A percentile compares a stretch with the other conserved stretches of the same genome.
phyloP scores from a whole-genome alignment of 1,284 basidiomycete genomes.

The Apiotrichum domesticum region DNA sequence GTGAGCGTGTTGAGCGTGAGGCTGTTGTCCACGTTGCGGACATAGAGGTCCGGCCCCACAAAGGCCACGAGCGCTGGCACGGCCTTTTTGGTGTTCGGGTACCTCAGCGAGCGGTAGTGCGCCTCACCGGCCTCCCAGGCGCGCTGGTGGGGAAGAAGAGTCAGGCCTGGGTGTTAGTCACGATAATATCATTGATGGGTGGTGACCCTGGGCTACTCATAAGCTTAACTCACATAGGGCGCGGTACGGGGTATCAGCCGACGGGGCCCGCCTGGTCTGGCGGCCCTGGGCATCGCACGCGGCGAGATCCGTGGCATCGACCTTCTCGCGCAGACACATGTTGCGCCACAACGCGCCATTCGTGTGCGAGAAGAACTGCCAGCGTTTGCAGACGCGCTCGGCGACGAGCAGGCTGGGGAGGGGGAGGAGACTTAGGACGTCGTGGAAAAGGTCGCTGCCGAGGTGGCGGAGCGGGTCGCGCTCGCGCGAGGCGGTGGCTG shows the following conservation, averaged over 20 bases:
- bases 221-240: not conserved
- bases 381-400: conserved; percentile 17
- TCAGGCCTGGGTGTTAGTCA: not conserved
- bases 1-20: not conserved
- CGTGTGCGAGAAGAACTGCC: conserved; percentile 13
- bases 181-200: not conserved
- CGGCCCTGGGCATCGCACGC: not conserved
- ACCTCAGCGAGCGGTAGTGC: not conserved
- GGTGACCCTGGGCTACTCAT: not conserved
- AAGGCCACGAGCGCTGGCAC: not conserved
- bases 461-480: conserved; percentile 28
- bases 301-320: conserved; percentile 5
- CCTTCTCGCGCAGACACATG: conserved; percentile 10
- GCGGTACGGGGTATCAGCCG: not conserved
- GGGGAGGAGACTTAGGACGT: conserved; percentile 25
- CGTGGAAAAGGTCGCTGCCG: conserved; percentile 27
- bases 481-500: no score
- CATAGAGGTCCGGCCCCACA: not conserved
- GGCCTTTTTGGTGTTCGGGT: not conserved
- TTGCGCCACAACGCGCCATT: conserved; percentile 23
- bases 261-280: not conserved
- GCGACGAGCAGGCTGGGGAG: conserved; percentile 16
- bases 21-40: not conserved
- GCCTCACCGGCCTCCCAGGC: not conserved
- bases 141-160: not conserved